phyloP scores from a whole-genome alignment of 2,329 filamentous ascomycete species.

The Trichophaea hybrida region DNA sequence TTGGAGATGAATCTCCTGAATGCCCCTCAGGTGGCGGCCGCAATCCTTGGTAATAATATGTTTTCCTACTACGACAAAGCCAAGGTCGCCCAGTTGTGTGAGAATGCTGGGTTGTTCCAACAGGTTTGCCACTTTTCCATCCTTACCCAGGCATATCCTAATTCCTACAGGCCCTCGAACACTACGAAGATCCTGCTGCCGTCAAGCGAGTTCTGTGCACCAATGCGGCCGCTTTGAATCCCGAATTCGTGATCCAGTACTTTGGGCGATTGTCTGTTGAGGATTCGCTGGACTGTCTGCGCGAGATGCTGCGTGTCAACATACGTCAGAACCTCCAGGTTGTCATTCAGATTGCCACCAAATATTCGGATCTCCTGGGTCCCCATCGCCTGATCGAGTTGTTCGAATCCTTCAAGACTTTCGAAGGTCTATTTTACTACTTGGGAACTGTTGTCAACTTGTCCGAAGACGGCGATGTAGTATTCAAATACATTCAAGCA shows the following conservation, averaged over 20 bases:
- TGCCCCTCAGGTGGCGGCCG: conserved; percentile 92
- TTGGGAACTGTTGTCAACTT: conserved; percentile 95
- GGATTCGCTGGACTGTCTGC: conserved; percentile 81
- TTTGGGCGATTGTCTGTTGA: conserved; percentile 93
- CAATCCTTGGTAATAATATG: conserved; percentile 95
- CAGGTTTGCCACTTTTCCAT: conserved; percentile 33
- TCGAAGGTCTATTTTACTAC: conserved; percentile 96
- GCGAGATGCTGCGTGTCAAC: conserved; percentile 92
- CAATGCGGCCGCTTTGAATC: conserved; percentile 63
- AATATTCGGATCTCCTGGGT: conserved; percentile 90
- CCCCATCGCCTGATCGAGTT: conserved; percentile 79
- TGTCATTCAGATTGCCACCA: conserved; percentile 89
- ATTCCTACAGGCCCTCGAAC: conserved; percentile 54
- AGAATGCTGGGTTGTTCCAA: conserved; percentile 75
- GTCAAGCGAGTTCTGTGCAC: conserved; percentile 74
- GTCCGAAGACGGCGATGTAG: conserved; percentile 85
- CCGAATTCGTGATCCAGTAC: conserved; percentile 83
- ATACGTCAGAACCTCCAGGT: conserved; percentile 93
- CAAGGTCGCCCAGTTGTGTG: conserved; percentile 78
- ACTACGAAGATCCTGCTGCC: conserved; percentile 77
- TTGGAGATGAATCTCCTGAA: conserved; percentile 97
- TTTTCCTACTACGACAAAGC: conserved; percentile 92
- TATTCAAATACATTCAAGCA: conserved; percentile 98
- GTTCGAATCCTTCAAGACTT: conserved; percentile 93
- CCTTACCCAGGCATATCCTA: neutral